A percentile compares a stretch with the other conserved stretches of the same genome.
Conservation (phyloP, 1,284 basidiomycete species). For the Abortiporus biennis region DNA sequence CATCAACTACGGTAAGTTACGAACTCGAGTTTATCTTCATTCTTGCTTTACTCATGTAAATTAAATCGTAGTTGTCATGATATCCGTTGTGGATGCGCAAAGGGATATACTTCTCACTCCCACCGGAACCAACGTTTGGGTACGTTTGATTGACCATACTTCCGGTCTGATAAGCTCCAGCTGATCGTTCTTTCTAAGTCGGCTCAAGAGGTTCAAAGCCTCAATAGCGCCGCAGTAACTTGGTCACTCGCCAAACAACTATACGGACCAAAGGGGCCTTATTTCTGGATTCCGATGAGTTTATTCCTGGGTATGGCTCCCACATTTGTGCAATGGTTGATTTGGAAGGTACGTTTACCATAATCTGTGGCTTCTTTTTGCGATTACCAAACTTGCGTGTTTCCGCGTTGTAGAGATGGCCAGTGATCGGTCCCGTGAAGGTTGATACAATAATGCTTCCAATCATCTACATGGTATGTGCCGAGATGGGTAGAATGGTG, state of each 20-base stretch:
- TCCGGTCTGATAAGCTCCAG: neutral
- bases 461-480: slow-evolving; percentile 43
- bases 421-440: slow-evolving; percentile 40
- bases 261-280: slow-evolving; percentile 46
- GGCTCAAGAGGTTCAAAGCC: slow-evolving; percentile 18
- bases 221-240: slow-evolving; percentile 56
- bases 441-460: slow-evolving; percentile 46
- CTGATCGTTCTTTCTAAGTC: slow-evolving; percentile 9
- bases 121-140: slow-evolving; percentile 55
- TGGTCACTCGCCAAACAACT: slow-evolving; percentile 60
- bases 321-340: slow-evolving; percentile 45
- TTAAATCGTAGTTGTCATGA: slow-evolving; percentile 37
- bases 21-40: neutral
- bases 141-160: slow-evolving; percentile 17
- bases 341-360: slow-evolving; percentile 33
- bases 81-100: slow-evolving; percentile 45
- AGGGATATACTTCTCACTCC: slow-evolving; percentile 46
- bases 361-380: too few species aligned
- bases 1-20: slow-evolving; percentile 27
- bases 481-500: neutral
- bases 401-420: slow-evolving; percentile 34
- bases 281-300: slow-evolving; percentile 47
- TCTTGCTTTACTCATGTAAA: neutral
- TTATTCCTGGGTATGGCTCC: slow-evolving; percentile 46
- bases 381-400: too few species aligned